These are phyloP conservation scores for Datura wrightii DNA, from an alignment of 257 asterid species.

Conservation along the genomic window DNA sequence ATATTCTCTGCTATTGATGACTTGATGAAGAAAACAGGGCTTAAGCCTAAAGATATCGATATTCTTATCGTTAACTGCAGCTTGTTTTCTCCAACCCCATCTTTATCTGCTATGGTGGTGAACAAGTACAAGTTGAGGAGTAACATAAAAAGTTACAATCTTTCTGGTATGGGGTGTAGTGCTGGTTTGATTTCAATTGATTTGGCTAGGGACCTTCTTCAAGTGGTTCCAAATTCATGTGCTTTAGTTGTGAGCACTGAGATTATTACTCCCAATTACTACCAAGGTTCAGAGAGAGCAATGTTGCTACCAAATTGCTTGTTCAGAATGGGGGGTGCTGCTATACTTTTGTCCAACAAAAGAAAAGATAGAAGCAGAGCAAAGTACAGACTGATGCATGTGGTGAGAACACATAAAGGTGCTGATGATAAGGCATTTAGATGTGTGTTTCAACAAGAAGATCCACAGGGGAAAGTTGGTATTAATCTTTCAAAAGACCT, in stretches of 20 bases:
- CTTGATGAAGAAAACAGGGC: slow-evolving; percentile 58
- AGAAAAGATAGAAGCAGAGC: slow-evolving; percentile 60
- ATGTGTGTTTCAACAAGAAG: slow-evolving; percentile 86
- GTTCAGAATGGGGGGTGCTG: slow-evolving; percentile 88
- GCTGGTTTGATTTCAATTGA: slow-evolving; percentile 85
- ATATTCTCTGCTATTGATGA: slow-evolving; percentile 72
- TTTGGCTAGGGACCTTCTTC: slow-evolving; percentile 76
- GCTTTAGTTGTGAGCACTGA: slow-evolving; percentile 79
- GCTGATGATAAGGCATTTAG: slow-evolving; percentile 77
- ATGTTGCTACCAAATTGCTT: slow-evolving; percentile 88
- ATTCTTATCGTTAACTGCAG: slow-evolving; percentile 80
- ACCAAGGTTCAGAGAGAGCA: slow-evolving; percentile 83
- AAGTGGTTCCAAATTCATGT: slow-evolving; percentile 64
- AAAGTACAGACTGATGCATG: slow-evolving; percentile 70
- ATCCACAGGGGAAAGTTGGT: slow-evolving; percentile 77
- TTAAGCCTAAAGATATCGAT: slow-evolving; percentile 75
- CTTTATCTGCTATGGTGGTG: slow-evolving; percentile 81
- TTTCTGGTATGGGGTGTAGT: slow-evolving; percentile 93
- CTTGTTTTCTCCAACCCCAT: slow-evolving; percentile 84
- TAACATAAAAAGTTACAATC: slow-evolving; percentile 67
- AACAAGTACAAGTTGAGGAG: slow-evolving; percentile 78
- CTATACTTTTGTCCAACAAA: slow-evolving; percentile 75
- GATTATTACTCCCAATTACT: slow-evolving; percentile 81
- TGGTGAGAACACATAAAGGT: slow-evolving; percentile 90
- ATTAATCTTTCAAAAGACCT: slow-evolving; percentile 76